Percentiles rank a stretch among this genome's conserved stretches.
Evolutionary conservation across 2,329 filamentous ascomycete genomes (phyloP).

Genomic region (Claviceps cyperi): DNA sequence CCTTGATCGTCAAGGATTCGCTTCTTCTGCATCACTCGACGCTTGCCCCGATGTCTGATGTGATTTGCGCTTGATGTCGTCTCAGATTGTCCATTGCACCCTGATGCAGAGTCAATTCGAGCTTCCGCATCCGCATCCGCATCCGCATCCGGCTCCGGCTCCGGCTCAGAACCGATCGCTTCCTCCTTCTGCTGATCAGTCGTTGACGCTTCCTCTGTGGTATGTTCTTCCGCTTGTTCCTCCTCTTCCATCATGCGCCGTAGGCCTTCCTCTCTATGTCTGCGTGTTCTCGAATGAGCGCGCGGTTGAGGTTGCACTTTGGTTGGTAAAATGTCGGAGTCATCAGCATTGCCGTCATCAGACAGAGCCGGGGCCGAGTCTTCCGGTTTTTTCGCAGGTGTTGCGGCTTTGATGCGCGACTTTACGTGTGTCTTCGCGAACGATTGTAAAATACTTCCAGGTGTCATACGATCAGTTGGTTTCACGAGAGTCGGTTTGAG

Average conservation of each 20-base stretch:
- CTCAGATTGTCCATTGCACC: constrained; percentile 32
- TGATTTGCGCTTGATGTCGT: constrained; percentile 36
- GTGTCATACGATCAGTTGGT: constrained; percentile 40
- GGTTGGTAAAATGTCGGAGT: constrained; percentile 17
- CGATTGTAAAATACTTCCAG: constrained; percentile 57
- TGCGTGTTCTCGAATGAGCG: constrained; percentile 15
- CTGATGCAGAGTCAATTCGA: constrained; percentile 17
- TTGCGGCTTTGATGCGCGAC: constrained; percentile 33
- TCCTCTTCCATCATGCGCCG: constrained; percentile 31
- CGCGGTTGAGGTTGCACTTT: constrained; percentile 13
- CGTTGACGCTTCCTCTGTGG: constrained; percentile 21
- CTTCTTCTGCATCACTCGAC: constrained; percentile 77
- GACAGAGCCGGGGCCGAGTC: constrained; percentile 19
- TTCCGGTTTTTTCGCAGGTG: constrained; percentile 16
- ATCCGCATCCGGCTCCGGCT: constrained; percentile 23
- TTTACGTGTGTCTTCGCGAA: constrained; percentile 49
- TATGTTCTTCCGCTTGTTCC: constrained; percentile 38
- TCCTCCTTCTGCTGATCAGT: constrained; percentile 28
- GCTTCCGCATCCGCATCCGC: constrained; percentile 21
- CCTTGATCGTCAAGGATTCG: constrained; percentile 78
- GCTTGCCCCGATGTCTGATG: constrained; percentile 59
- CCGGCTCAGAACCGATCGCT: constrained; percentile 1
- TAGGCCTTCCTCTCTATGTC: constrained; percentile 24
- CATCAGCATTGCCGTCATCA: constrained; percentile 27
- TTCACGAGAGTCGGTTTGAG: constrained; percentile 3